Percentiles rank a stretch among this genome's conserved stretches.
These are phyloP conservation scores for Spizellomyces sp. DNA, from an alignment of 192 early-diverging fungal genomes.

Conservation along the genomic window DNA sequence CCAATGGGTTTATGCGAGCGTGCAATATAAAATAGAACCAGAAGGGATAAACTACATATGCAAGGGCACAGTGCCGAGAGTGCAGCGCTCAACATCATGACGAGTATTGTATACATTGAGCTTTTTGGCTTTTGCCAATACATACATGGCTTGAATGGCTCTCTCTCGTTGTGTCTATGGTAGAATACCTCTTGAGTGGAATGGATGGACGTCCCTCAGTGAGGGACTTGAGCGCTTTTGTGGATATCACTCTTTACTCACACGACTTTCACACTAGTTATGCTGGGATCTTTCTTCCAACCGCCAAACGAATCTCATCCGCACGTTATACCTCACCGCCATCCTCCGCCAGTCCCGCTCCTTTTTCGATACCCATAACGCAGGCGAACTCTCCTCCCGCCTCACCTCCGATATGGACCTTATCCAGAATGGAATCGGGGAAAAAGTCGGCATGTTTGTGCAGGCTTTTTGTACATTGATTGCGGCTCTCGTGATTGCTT, in stretches of 20 bases:
- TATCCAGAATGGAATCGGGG: constrained; percentile 44
- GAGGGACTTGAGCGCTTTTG: not conserved
- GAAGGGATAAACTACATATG: too few species aligned
- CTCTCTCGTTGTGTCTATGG: too few species aligned
- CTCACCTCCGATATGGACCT: constrained; percentile 43
- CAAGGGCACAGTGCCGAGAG: too few species aligned
- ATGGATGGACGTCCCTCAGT: too few species aligned
- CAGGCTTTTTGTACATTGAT: constrained; percentile 38
- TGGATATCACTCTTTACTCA: not conserved
- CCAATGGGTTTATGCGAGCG: too few species aligned
- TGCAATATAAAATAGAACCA: too few species aligned
- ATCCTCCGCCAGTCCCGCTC: constrained; percentile 43
- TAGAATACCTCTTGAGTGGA: too few species aligned
- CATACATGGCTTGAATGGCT: too few species aligned
- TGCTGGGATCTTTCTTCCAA: constrained; percentile 37
- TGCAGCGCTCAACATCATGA: too few species aligned
- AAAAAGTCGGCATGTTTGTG: constrained; percentile 43
- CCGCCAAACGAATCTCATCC: constrained; percentile 33
- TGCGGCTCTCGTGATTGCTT: constrained; percentile 44
- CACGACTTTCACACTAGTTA: not conserved
- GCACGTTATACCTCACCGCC: constrained; percentile 29
- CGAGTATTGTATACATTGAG: too few species aligned
- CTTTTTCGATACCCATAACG: constrained; percentile 47
- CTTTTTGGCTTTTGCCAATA: too few species aligned
- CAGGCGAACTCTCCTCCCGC: constrained; percentile 52